Evolutionary conservation across 2,329 filamentous ascomycete species (phyloP).

Genomic region (Nakataea oryzae): DNA sequence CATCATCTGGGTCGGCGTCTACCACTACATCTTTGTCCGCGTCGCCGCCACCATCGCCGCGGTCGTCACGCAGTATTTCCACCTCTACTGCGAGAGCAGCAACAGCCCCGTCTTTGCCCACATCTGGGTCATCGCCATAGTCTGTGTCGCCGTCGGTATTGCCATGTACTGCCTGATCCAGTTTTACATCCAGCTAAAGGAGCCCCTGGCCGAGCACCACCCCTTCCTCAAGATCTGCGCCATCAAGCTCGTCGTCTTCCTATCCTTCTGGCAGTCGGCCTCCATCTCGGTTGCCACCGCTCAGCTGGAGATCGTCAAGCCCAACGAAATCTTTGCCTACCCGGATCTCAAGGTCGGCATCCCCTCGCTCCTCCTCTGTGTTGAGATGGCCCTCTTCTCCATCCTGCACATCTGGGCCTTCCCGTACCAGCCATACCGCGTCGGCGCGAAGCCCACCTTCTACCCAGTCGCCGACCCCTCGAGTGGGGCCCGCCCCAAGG

Average conservation of each 20-base stretch:
- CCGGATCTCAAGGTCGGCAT: constrained; percentile 75
- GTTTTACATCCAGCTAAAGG: constrained; percentile 70
- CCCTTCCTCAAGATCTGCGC: constrained; percentile 74
- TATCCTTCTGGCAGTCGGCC: constrained; percentile 74
- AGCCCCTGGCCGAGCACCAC: constrained; percentile 55
- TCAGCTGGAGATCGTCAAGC: constrained; percentile 49
- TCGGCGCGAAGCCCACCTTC: constrained; percentile 28
- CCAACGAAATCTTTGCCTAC: constrained; percentile 52
- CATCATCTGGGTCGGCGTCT: constrained; percentile 70
- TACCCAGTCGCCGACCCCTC: constrained; percentile 34
- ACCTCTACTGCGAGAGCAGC: constrained; percentile 68
- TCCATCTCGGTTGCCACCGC: constrained; percentile 42
- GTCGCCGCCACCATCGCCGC: constrained; percentile 72
- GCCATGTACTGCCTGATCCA: constrained; percentile 87
- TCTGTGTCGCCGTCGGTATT: constrained; percentile 62
- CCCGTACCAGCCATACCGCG: constrained; percentile 59
- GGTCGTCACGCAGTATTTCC: constrained; percentile 59
- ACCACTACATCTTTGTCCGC: constrained; percentile 77
- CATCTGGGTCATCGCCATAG: constrained; percentile 65
- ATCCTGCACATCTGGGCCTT: constrained; percentile 77
- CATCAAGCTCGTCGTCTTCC: constrained; percentile 86
- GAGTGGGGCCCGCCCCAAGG: constrained; percentile 25
- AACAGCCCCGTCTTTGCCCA: constrained; percentile 72
- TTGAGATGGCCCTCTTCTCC: constrained; percentile 78
- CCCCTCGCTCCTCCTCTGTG: constrained; percentile 64